Evolutionary conservation across 2,329 filamentous ascomycete species (phyloP).

Genomic region (Talaromyces marneffei): DNA sequence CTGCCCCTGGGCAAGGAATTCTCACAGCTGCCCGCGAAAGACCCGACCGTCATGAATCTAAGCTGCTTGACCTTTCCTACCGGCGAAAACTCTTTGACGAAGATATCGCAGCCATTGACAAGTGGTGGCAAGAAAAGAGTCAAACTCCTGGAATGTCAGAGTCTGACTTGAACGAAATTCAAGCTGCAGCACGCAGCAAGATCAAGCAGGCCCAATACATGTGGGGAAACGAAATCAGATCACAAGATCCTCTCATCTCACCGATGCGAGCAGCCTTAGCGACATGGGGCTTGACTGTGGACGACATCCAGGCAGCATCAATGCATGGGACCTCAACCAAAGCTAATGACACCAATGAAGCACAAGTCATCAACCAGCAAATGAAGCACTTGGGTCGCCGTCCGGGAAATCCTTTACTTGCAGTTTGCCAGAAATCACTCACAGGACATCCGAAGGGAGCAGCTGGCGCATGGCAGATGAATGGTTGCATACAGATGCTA

Average conservation of each 20-base stretch:
- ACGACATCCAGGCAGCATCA: slow-evolving; percentile 87
- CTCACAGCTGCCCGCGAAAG: slow-evolving; percentile 72
- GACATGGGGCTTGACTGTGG: slow-evolving; percentile 95
- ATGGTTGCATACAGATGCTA: slow-evolving; percentile 91
- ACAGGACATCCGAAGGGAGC: slow-evolving; percentile 99
- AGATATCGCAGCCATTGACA: slow-evolving; percentile 51
- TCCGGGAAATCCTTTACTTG: slow-evolving; percentile 91
- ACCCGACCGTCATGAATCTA: slow-evolving; percentile 84
- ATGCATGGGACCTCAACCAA: slow-evolving; percentile 99
- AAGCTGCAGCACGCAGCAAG: slow-evolving; percentile 69
- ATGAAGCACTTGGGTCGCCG: slow-evolving; percentile 87
- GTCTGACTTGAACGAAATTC: not conserved
- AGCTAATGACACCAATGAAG: slow-evolving; percentile 99
- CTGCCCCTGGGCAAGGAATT: slow-evolving; percentile 92
- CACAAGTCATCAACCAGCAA: slow-evolving; percentile 95
- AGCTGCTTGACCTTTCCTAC: slow-evolving; percentile 95
- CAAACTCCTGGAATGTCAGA: not conserved
- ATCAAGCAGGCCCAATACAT: slow-evolving; percentile 91
- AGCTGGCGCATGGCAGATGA: slow-evolving; percentile 99
- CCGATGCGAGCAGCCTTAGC: slow-evolving; percentile 92
- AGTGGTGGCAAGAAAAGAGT: slow-evolving; percentile 42
- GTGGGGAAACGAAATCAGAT: slow-evolving; percentile 98
- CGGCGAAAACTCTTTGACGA: slow-evolving; percentile 49
- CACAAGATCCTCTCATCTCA: slow-evolving; percentile 84
- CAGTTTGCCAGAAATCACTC: slow-evolving; percentile 73